Evolutionary conservation across 345 rosid genomes (phyloP).

Genomic region (Populus euphratica): DNA sequence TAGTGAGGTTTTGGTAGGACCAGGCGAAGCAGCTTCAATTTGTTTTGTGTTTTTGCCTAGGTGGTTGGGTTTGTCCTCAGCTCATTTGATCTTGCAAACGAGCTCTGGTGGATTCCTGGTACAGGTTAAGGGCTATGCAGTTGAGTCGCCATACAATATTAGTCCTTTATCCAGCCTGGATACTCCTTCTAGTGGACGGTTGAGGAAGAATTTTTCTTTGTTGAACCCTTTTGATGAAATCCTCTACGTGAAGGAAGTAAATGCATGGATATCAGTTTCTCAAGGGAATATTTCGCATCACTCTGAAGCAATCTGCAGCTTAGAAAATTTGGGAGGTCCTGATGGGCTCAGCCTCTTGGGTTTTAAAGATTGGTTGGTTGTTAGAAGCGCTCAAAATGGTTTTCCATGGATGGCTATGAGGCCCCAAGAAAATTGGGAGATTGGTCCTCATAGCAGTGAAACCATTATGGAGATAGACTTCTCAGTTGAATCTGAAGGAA

Average conservation of each 20-base stretch:
- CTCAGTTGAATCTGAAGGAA: slow-evolving; percentile 42
- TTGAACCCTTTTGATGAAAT: slow-evolving; percentile 59
- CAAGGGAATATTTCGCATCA: slow-evolving; percentile 38
- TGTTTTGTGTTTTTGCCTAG: slow-evolving; percentile 69
- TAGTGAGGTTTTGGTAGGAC: slow-evolving; percentile 47
- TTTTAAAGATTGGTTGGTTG: slow-evolving; percentile 52
- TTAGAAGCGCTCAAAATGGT: slow-evolving; percentile 36
- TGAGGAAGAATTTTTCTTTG: slow-evolving; percentile 53
- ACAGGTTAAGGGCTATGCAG: slow-evolving; percentile 54
- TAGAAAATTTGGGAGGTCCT: slow-evolving; percentile 25
- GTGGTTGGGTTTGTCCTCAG: slow-evolving; percentile 53
- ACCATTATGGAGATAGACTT: slow-evolving; percentile 51
- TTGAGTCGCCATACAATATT: slow-evolving; percentile 54
- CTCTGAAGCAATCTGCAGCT: slow-evolving; percentile 49
- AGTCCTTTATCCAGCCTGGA: slow-evolving; percentile 37
- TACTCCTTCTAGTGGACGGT: slow-evolving; percentile 35
- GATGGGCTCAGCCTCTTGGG: slow-evolving; percentile 21
- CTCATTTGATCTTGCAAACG: slow-evolving; percentile 58
- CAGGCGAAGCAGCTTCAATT: slow-evolving; percentile 56
- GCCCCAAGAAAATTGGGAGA: slow-evolving; percentile 53
- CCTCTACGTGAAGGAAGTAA: slow-evolving; percentile 47
- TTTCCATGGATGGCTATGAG: slow-evolving; percentile 45
- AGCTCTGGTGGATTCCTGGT: slow-evolving; percentile 67
- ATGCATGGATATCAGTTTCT: slow-evolving; percentile 55
- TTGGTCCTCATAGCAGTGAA: slow-evolving; percentile 37